These are phyloP conservation scores for Stenogyne calaminthoides DNA, from an alignment of 305 asterid genomes.

Conservation along the genomic window DNA sequence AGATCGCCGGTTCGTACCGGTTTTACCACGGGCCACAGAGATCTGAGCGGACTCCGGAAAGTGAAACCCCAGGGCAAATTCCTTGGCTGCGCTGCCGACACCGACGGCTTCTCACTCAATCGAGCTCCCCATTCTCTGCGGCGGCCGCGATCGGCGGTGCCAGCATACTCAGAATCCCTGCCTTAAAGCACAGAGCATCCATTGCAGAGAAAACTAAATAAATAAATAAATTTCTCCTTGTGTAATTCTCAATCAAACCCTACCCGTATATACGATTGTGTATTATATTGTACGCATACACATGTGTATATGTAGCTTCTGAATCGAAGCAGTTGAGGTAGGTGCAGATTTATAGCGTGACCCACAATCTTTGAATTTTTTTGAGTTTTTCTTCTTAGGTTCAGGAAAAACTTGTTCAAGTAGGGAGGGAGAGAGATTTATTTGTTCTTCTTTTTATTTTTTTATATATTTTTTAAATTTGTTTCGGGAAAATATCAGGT, in stretches of 20 bases:
- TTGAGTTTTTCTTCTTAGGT: constrained; percentile 8
- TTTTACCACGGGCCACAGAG: constrained; percentile 62
- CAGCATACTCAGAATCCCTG: constrained; percentile 64
- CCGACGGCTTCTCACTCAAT: constrained; percentile 48
- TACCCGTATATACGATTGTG: not conserved
- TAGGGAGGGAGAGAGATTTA: not conserved
- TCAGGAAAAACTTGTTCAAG: not conserved
- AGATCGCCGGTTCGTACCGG: constrained; percentile 58
- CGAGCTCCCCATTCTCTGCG: constrained; percentile 48
- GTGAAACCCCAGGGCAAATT: constrained; percentile 74
- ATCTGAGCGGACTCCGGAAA: constrained; percentile 74
- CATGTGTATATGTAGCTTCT: not conserved
- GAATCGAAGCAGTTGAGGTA: constrained; percentile 13
- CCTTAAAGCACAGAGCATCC: constrained; percentile 76
- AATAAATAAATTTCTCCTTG: not conserved
- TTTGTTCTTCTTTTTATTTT: not conserved
- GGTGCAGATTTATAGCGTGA: constrained; percentile 33
- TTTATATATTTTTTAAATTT: not conserved
- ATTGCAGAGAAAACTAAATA: constrained; percentile 27
- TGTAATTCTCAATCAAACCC: constrained; percentile 13
- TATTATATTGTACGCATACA: not conserved
- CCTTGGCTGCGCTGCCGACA: constrained; percentile 59
- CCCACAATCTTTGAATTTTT: constrained; percentile 40
- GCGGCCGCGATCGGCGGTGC: constrained; percentile 52
- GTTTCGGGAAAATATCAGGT: constrained; percentile 1